phyloP scores from a whole-genome alignment of 2,329 filamentous ascomycete species.

The Teratosphaeria viscida region DNA sequence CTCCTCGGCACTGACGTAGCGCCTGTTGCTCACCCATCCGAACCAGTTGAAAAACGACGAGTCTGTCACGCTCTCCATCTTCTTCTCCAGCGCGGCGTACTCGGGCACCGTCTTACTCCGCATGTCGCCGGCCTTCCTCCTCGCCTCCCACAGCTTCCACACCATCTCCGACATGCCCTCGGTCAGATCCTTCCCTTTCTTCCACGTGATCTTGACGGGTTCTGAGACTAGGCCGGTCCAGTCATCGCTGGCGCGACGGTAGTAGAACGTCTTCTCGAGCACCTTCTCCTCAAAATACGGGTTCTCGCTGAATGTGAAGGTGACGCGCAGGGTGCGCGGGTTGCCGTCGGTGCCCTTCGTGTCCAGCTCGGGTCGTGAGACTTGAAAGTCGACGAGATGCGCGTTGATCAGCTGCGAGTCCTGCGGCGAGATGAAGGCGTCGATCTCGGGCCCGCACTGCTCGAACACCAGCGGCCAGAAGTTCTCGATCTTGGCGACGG shows the following conservation, averaged over 20 bases:
- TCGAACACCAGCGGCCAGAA: conserved; percentile 96
- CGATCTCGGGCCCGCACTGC: conserved; percentile 73
- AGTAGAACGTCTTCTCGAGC: conserved; percentile 88
- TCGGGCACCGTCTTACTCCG: conserved; percentile 39
- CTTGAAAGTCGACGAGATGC: conserved; percentile 56
- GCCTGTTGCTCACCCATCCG: conserved; percentile 56
- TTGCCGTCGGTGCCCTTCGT: conserved; percentile 45
- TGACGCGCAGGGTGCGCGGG: conserved; percentile 68
- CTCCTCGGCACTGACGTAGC: conserved; percentile 63
- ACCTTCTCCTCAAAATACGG: conserved; percentile 68
- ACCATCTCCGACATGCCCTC: conserved; percentile 67
- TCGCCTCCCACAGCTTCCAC: conserved; percentile 56
- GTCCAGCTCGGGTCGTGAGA: conserved; percentile 72
- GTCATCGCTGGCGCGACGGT: conserved; percentile 56
- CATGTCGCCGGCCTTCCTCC: conserved; percentile 38
- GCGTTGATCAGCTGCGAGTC: conserved; percentile 65
- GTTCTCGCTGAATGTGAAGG: conserved; percentile 70
- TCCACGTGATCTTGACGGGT: conserved; percentile 79
- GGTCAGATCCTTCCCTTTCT: conserved; percentile 68
- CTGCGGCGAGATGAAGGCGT: conserved; percentile 73
- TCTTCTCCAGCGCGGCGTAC: conserved; percentile 44
- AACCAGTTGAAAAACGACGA: conserved; percentile 87
- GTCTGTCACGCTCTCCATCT: conserved; percentile 37
- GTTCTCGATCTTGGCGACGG: conserved; percentile 63
- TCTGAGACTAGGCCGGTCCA: conserved; percentile 75